phyloP scores from a whole-genome alignment of 257 asterid species.

The Solanum boliviense region DNA sequence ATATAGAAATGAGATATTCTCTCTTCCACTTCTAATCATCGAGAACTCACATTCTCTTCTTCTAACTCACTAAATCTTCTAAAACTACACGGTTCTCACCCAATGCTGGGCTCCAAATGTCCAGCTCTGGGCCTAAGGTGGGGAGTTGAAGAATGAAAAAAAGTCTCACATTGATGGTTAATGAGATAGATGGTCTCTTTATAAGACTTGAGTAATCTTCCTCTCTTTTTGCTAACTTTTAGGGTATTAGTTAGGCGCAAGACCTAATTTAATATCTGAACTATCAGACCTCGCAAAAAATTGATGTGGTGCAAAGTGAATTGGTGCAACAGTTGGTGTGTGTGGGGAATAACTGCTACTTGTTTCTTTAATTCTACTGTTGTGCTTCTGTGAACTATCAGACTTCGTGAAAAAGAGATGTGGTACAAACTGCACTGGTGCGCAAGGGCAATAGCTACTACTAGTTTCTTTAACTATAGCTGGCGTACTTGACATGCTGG shows the following conservation, averaged over 20 bases:
- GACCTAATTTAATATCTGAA: too few relatives aligned
- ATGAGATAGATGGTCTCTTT: too few relatives aligned
- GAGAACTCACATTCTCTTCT: not conserved
- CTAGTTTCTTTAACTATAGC: not conserved
- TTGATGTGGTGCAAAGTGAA: too few relatives aligned
- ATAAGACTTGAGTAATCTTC: not conserved
- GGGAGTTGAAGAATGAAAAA: not conserved
- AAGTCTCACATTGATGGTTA: not conserved
- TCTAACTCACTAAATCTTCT: not conserved
- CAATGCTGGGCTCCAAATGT: not conserved
- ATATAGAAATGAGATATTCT: not conserved
- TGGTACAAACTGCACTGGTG: slow-evolving; percentile 18
- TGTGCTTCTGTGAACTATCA: slow-evolving; percentile 3
- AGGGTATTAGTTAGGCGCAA: too few relatives aligned
- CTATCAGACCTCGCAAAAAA: too few relatives aligned
- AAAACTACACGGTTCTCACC: too few relatives aligned
- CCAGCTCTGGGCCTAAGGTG: not conserved
- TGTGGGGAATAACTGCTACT: too few relatives aligned
- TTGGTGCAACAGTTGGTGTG: too few relatives aligned
- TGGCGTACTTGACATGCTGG: slow-evolving; percentile 10
- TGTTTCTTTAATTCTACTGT: not conserved
- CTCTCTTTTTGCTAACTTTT: too few relatives aligned
- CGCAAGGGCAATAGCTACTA: not conserved
- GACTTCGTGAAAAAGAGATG: slow-evolving; percentile 11
- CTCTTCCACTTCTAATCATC: too few relatives aligned